Conservation (phyloP, 441 rosid genomes). For the Omphalea diandra region DNA sequence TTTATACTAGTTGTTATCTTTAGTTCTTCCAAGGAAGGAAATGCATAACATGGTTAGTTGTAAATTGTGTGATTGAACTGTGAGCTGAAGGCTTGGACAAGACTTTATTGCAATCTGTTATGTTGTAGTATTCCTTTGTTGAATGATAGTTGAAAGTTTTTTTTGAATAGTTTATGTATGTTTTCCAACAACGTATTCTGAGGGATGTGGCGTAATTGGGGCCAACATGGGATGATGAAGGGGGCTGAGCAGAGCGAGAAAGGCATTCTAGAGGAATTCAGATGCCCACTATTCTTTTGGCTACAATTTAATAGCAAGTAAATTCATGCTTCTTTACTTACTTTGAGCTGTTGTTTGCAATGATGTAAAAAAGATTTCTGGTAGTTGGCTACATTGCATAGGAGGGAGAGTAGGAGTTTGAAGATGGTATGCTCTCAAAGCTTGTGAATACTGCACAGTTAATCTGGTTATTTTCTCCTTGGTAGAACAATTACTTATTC, state of each 20-base stretch:
- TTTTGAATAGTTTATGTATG: neutral
- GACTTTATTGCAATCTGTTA: constrained; percentile 17
- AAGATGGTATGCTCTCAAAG: neutral
- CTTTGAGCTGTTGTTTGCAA: neutral
- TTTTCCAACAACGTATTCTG: neutral
- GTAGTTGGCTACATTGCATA: too few relatives aligned
- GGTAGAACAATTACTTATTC: neutral
- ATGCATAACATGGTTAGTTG: constrained; percentile 8
- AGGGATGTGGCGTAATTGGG: constrained; percentile 6
- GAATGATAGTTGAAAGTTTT: neutral
- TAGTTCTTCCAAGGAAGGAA: neutral
- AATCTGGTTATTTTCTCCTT: neutral
- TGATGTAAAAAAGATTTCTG: neutral
- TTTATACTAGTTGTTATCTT: neutral
- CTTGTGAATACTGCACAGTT: neutral
- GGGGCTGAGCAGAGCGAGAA: neutral
- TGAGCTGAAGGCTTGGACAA: neutral
- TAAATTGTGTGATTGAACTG: constrained; percentile 3
- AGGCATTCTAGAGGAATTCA: neutral
- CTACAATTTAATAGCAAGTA: too few relatives aligned
- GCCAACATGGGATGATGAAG: constrained; percentile 10
- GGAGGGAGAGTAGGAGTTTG: too few relatives aligned
- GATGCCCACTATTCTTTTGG: neutral
- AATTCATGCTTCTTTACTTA: neutral
- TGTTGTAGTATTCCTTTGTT: constrained; percentile 17